These are phyloP conservation scores for Rosa rugosa DNA, from an alignment of 306 rosid species.

Conservation along the genomic window DNA sequence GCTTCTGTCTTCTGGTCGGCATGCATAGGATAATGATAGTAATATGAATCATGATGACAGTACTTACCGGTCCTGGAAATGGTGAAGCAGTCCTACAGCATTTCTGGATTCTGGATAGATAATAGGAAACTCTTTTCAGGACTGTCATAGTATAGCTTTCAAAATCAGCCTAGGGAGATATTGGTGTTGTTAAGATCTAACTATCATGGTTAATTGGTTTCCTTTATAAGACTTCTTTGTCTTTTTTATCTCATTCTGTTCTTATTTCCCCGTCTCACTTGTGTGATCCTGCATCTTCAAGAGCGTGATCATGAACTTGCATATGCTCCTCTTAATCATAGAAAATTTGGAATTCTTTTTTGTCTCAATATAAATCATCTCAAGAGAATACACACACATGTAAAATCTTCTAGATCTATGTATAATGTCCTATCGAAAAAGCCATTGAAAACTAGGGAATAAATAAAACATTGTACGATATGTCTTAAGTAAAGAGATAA, in stretches of 20 bases:
- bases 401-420: background rate
- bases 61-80: no score
- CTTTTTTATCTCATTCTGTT: background rate
- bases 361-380: background rate
- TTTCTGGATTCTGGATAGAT: background rate
- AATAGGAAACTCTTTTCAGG: background rate
- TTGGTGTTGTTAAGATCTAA: background rate
- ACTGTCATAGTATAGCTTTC: background rate
- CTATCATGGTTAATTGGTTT: background rate
- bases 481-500: background rate
- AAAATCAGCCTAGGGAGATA: background rate
- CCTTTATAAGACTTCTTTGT: background rate
- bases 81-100: background rate
- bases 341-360: background rate
- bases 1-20: background rate
- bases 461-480: background rate
- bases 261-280: background rate
- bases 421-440: no score
- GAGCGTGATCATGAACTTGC: background rate
- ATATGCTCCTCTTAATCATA: background rate
- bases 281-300: background rate
- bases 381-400: background rate
- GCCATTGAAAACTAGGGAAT: background rate
- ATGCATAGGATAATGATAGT: background rate
- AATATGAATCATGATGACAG: background rate